Conservation (phyloP, 148 eudicot genomes). For the Fagopyrum homotropicum region DNA sequence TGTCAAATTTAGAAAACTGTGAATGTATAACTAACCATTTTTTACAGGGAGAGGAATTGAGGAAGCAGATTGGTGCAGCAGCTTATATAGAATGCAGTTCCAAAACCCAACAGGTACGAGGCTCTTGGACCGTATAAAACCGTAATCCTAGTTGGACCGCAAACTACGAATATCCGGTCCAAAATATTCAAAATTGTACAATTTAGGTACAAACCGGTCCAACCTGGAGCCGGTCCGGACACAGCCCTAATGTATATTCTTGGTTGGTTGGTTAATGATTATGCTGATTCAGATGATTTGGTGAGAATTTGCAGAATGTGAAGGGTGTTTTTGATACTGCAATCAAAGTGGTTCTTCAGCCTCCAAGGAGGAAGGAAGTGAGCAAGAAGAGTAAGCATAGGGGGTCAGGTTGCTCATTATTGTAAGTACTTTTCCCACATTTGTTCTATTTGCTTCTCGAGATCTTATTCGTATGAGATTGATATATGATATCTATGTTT, state of each 20-base stretch:
- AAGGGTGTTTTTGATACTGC: slow-evolving; percentile 85
- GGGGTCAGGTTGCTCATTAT: slow-evolving; percentile 4
- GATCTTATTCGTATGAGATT: neutral
- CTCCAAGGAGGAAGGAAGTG: slow-evolving; percentile 75
- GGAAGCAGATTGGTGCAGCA: slow-evolving; percentile 97
- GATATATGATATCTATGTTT: neutral
- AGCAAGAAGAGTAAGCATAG: slow-evolving; percentile 12
- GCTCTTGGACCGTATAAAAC: no score
- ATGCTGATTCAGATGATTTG: neutral
- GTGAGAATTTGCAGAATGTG: slow-evolving; percentile 51
- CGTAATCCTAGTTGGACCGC: no score
- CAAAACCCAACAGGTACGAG: slow-evolving; percentile 85
- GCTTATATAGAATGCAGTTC: slow-evolving; percentile 98
- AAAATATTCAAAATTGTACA: no score
- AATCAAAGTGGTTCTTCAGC: slow-evolving; percentile 93
- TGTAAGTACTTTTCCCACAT: slow-evolving; percentile 1
- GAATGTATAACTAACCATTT: neutral
- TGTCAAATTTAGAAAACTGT: neutral
- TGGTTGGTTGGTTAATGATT: neutral
- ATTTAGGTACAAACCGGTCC: no score
- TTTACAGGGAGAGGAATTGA: slow-evolving; percentile 79
- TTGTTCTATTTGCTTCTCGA: neutral
- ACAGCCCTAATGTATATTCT: no score
- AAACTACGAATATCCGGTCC: no score
- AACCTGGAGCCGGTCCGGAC: no score